Conservation (phyloP, 73 alveolate species). For the Tetrahymena elliotti region DNA sequence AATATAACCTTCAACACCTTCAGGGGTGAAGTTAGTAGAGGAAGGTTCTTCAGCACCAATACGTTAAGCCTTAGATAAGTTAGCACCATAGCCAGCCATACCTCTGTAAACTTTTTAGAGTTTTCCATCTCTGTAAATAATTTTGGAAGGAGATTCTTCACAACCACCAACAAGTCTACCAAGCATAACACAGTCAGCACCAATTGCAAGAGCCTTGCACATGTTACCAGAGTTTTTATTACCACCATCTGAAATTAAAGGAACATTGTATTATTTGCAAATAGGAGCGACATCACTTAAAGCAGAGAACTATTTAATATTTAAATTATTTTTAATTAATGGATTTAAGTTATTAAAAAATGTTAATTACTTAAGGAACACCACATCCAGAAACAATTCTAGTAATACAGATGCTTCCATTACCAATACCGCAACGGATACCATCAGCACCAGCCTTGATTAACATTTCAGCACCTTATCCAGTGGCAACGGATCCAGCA, state of each 20-base stretch:
- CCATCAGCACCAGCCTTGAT: constrained; percentile 53
- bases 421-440: constrained; percentile 50
- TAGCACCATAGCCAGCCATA: constrained; percentile 55
- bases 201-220: constrained; percentile 49
- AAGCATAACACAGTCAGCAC: constrained; percentile 54
- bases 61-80: constrained; percentile 43
- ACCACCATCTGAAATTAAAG: constrained; percentile 55
- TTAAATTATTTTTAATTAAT: no score
- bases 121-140: constrained; percentile 42
- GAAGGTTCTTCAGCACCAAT: constrained; percentile 35
- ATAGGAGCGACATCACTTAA: constrained; percentile 52
- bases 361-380: constrained; percentile 19
- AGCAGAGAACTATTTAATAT: constrained; percentile 20
- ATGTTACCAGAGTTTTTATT: constrained; percentile 45
- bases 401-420: constrained; percentile 49
- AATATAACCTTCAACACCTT: constrained; percentile 50
- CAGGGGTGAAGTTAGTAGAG: constrained; percentile 34
- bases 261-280: constrained; percentile 37
- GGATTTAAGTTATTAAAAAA: neutral
- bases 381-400: constrained; percentile 51
- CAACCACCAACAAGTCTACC: constrained; percentile 53
- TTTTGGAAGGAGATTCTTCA: constrained; percentile 40
- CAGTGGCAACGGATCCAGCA: constrained; percentile 41
- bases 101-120: constrained; percentile 44
- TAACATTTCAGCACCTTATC: constrained; percentile 34